A percentile compares a stretch with the other conserved stretches of the same genome.
Conservation (phyloP, 805 yeast species). For the Tetrapisispora phaffii region DNA sequence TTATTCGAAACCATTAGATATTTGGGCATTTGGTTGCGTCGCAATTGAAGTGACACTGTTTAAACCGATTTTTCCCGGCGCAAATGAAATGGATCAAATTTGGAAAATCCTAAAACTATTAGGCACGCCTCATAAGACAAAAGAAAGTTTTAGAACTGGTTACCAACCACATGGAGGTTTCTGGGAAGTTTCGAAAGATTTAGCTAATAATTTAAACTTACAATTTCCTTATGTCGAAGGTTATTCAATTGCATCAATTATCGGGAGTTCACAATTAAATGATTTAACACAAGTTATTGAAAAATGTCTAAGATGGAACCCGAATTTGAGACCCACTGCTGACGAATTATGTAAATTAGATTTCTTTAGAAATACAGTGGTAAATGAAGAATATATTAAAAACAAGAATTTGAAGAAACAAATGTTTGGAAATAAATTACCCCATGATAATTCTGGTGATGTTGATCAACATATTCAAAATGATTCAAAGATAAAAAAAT, state of each 20-base stretch:
- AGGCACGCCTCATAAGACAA: slow-evolving; percentile 54
- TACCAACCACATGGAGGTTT: slow-evolving; percentile 52
- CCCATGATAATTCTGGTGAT: neutral
- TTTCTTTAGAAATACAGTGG: slow-evolving; percentile 43
- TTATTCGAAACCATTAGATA: slow-evolving; percentile 64
- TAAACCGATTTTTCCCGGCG: slow-evolving; percentile 77
- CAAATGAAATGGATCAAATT: slow-evolving; percentile 68
- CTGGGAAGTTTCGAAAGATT: slow-evolving; percentile 54
- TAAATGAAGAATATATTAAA: slow-evolving; percentile 1
- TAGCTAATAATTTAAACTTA: slow-evolving; percentile 48
- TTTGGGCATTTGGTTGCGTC: slow-evolving; percentile 82
- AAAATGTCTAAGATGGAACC: slow-evolving; percentile 64
- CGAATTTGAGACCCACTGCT: slow-evolving; percentile 49
- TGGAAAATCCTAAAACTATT: slow-evolving; percentile 55
- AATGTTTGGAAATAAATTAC: too few relatives aligned
- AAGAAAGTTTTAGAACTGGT: slow-evolving; percentile 12
- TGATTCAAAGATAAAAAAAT: neutral
- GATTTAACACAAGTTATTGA: slow-evolving; percentile 33
- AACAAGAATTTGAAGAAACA: neutral
- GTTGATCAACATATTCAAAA: neutral
- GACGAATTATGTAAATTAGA: slow-evolving; percentile 38
- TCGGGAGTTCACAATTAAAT: slow-evolving; percentile 37
- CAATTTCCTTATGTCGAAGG: slow-evolving; percentile 49
- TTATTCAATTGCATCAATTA: slow-evolving; percentile 34
- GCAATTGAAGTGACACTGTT: slow-evolving; percentile 65